phyloP scores from a whole-genome alignment of 352 stramenopile species.

The Pythium phragmitis region DNA sequence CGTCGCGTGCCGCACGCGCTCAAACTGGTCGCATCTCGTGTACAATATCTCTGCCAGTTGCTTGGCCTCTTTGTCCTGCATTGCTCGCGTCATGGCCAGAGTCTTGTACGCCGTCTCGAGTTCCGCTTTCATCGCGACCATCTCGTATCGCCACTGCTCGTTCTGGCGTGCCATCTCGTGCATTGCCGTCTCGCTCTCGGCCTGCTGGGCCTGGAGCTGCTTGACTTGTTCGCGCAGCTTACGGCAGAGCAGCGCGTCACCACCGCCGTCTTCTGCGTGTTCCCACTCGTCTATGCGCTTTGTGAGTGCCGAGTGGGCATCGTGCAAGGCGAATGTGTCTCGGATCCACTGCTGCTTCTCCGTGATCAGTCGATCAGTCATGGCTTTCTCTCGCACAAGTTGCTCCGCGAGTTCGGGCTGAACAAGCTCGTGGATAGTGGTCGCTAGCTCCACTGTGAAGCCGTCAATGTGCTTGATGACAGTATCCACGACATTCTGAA shows the following conservation, averaged over 20 bases:
- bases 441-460: conserved; percentile 33
- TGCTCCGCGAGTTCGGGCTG: conserved; percentile 42
- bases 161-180: conserved; percentile 32
- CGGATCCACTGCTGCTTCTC: conserved; percentile 37
- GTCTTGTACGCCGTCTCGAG: conserved; percentile 38
- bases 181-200: conserved; percentile 29
- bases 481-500: conserved; percentile 21
- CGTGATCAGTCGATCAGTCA: conserved; percentile 29
- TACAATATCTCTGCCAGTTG: conserved; percentile 50
- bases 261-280: conserved; percentile 33
- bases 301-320: conserved; percentile 25
- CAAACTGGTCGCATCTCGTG: conserved; percentile 39
- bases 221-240: conserved; percentile 41
- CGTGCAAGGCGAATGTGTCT: conserved; percentile 23
- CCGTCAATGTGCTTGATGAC: conserved; percentile 33
- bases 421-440: conserved; percentile 33
- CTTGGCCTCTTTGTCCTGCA: conserved; percentile 71
- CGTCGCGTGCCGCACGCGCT: conserved; percentile 34
- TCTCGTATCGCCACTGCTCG: conserved; percentile 38
- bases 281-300: conserved; percentile 42
- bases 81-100: conserved; percentile 50
- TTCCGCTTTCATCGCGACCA: conserved; percentile 32
- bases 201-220: conserved; percentile 27
- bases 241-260: conserved; percentile 51
- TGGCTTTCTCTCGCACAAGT: conserved; percentile 25